A percentile compares a stretch with the other conserved stretches of the same genome.
These are phyloP conservation scores for Lantana camara DNA, from an alignment of 257 asterid genomes.

Conservation along the genomic window DNA sequence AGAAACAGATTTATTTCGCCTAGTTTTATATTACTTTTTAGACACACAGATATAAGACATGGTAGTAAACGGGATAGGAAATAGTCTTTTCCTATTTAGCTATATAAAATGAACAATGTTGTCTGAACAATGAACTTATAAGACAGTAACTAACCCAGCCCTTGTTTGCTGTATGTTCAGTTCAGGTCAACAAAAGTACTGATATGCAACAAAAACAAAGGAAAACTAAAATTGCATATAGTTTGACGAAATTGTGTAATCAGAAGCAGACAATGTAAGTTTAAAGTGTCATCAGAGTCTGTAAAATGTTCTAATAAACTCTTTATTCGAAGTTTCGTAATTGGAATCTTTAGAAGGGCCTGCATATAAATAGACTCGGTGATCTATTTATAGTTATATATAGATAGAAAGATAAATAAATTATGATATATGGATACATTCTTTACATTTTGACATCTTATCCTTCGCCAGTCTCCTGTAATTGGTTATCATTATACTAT, in stretches of 20 bases:
- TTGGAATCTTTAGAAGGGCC: neutral
- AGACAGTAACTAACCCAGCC: neutral
- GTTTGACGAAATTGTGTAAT: neutral
- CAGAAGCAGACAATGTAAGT: neutral
- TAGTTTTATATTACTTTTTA: neutral
- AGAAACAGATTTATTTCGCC: neutral
- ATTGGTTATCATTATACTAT: neutral
- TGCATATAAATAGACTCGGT: neutral
- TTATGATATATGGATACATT: neutral
- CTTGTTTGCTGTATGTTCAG: neutral
- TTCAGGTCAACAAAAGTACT: neutral
- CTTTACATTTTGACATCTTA: neutral
- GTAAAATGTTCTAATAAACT: neutral
- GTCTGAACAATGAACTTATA: neutral
- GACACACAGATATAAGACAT: neutral
- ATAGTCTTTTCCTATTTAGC: neutral
- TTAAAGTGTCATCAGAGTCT: neutral
- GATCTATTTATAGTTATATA: neutral
- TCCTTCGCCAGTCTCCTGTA: neutral
- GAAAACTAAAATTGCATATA: neutral
- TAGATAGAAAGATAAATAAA: neutral
- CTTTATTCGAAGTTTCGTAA: too few relatives aligned
- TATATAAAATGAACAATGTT: neutral
- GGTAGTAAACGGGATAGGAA: neutral
- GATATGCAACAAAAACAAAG: neutral